Evolutionary conservation across 257 asterid species (phyloP).

Genomic region (Capsicum chinense): DNA sequence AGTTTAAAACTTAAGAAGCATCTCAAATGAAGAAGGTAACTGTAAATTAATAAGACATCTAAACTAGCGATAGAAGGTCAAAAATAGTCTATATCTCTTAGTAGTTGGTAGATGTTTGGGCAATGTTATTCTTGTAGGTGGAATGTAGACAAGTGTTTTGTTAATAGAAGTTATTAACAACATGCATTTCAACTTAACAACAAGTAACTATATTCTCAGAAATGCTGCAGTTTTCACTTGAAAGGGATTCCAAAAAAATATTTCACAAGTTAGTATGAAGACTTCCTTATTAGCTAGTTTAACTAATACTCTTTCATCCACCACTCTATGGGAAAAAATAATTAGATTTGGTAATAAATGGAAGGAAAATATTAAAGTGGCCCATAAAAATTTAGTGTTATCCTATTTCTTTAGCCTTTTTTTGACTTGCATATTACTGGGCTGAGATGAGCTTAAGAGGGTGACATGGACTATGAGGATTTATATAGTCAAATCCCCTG

Average conservation of each 20-base stretch:
- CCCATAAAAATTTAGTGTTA: background rate
- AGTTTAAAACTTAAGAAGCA: too few relatives aligned
- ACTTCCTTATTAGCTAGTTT: background rate
- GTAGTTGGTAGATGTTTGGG: background rate
- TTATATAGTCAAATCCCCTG: background rate
- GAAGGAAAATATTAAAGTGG: background rate
- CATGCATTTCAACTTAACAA: background rate
- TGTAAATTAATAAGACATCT: constrained; percentile 30
- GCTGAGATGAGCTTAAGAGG: background rate
- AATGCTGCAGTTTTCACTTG: background rate
- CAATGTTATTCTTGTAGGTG: background rate
- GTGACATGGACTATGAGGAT: background rate
- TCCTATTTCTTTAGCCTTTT: background rate
- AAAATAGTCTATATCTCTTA: too few relatives aligned
- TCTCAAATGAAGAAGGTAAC: constrained; percentile 1
- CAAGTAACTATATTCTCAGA: background rate
- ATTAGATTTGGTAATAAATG: background rate
- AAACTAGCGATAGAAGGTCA: too few relatives aligned
- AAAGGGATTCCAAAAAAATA: background rate
- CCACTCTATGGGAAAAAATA: background rate
- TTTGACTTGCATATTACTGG: background rate
- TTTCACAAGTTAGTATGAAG: background rate
- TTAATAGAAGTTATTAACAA: background rate
- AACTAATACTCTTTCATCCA: background rate
- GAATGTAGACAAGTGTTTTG: background rate